Percentiles rank a stretch among this genome's conserved stretches.
Conservation (phyloP, 2,329 filamentous ascomycete species). For the Fusarium sp. region DNA sequence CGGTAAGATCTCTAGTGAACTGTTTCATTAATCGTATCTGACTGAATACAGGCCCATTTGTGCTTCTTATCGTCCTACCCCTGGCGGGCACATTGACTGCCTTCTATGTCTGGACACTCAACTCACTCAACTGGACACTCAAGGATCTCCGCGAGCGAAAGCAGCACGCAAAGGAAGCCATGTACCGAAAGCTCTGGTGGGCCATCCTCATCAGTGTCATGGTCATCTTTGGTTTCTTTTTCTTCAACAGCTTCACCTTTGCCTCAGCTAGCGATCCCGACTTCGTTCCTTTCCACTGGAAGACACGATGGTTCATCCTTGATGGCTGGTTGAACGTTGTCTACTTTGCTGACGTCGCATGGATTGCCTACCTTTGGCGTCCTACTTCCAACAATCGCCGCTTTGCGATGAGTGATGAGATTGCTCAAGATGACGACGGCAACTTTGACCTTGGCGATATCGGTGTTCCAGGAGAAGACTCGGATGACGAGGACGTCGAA, state of each 20-base stretch:
- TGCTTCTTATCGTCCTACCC: conserved; percentile 92
- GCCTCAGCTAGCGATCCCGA: conserved; percentile 84
- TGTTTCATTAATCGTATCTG: conserved; percentile 22
- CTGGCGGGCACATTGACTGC: conserved; percentile 91
- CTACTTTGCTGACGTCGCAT: conserved; percentile 91
- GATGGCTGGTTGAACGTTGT: conserved; percentile 98
- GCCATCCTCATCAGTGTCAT: conserved; percentile 91
- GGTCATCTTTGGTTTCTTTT: conserved; percentile 98
- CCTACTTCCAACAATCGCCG: conserved; percentile 96
- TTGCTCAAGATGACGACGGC: conserved; percentile 97
- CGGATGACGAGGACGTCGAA: conserved; percentile 65
- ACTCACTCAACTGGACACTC: conserved; percentile 92
- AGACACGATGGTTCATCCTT: conserved; percentile 95
- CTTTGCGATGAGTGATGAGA: conserved; percentile 99
- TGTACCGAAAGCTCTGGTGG: conserved; percentile 99
- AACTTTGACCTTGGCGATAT: conserved; percentile 94
- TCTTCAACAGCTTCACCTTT: conserved; percentile 96
- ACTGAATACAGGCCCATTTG: conserved; percentile 72
- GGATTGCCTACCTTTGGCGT: conserved; percentile 94
- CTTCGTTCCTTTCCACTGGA: conserved; percentile 97
- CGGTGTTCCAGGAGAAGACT: conserved; percentile 73
- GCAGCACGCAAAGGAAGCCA: conserved; percentile 89
- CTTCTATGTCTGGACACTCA: conserved; percentile 99
- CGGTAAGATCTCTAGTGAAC: conserved; percentile 53
- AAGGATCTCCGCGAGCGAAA: conserved; percentile 96